Conservation (phyloP, 768 basidiomycete species). For the Pleurotus salmoneostramineus region DNA sequence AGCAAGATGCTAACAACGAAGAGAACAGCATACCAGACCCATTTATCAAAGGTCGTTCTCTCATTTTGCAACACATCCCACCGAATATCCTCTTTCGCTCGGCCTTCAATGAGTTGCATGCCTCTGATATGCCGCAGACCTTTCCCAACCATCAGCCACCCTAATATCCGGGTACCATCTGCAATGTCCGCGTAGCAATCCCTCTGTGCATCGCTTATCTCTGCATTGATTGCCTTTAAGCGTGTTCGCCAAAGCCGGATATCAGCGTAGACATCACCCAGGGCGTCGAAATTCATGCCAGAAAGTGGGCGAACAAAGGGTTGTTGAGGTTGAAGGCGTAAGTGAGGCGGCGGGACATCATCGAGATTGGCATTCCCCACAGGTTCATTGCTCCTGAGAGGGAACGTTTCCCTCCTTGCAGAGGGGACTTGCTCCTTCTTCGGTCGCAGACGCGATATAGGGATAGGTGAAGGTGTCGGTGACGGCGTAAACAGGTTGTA, state of each 20-base stretch:
- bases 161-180: slow-evolving; percentile 63
- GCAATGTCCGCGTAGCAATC: slow-evolving; percentile 71
- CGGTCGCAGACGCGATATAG: slow-evolving; percentile 32
- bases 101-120: slow-evolving; percentile 68
- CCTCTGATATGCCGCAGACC: slow-evolving; percentile 62
- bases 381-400: slow-evolving; percentile 36
- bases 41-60: slow-evolving; percentile 37
- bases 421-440: slow-evolving; percentile 27
- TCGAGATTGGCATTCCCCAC: slow-evolving; percentile 25
- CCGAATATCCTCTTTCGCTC: slow-evolving; percentile 78
- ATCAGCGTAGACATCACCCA: slow-evolving; percentile 62
- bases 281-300: slow-evolving; percentile 61
- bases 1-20: slow-evolving; percentile 46
- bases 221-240: slow-evolving; percentile 68
- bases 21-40: slow-evolving; percentile 58
- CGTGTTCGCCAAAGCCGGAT: slow-evolving; percentile 69
- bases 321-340: slow-evolving; percentile 62
- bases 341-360: slow-evolving; percentile 55
- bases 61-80: slow-evolving; percentile 75
- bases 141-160: slow-evolving; percentile 75
- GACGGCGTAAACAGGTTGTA: not conserved
- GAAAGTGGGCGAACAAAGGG: slow-evolving; percentile 77
- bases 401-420: slow-evolving; percentile 59
- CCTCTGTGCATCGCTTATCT: slow-evolving; percentile 67
- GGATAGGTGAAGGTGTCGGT: slow-evolving; percentile 26